A percentile compares a stretch with the other conserved stretches of the same genome.
Evolutionary conservation across 352 stramenopile species (phyloP).

Genomic region (Phytopythium kandeliae): DNA sequence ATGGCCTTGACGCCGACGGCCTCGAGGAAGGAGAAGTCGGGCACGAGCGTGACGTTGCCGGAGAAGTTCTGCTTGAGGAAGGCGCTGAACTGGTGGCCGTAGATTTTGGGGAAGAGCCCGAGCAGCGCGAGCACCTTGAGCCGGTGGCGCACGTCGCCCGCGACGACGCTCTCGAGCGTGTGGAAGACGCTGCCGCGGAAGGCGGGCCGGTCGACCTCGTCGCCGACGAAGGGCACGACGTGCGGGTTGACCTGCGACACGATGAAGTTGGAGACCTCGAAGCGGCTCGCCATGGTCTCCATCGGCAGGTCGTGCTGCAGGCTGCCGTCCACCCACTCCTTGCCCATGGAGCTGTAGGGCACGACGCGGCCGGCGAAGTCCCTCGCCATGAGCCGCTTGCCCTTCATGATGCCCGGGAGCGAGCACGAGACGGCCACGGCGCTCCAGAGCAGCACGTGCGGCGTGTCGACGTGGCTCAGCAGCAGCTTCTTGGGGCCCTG

Average conservation of each 20-base stretch:
- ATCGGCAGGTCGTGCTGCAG: constrained; percentile 91
- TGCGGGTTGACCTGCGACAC: constrained; percentile 89
- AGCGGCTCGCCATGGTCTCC: constrained; percentile 90
- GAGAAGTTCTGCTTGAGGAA: constrained; percentile 94
- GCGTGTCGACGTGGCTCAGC: constrained; percentile 92
- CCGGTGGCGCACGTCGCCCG: constrained; percentile 45
- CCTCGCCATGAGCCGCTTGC: constrained; percentile 72
- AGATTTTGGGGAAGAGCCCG: constrained; percentile 82
- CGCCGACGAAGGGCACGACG: constrained; percentile 90
- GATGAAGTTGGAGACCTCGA: constrained; percentile 94
- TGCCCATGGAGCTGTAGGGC: constrained; percentile 88
- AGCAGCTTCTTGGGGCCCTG: constrained; percentile 79
- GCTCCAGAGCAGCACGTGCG: constrained; percentile 89
- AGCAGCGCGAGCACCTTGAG: constrained; percentile 80
- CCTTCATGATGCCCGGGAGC: constrained; percentile 90
- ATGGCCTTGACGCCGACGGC: constrained; percentile 81
- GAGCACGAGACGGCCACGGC: constrained; percentile 90
- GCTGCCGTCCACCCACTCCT: constrained; percentile 92
- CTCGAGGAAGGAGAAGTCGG: constrained; percentile 83
- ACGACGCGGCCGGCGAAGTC: constrained; percentile 83
- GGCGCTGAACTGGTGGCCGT: constrained; percentile 71
- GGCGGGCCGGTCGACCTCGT: constrained; percentile 74
- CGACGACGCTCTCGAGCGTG: constrained; percentile 84
- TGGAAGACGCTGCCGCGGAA: constrained; percentile 64
- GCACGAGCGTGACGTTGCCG: constrained; percentile 94